A percentile compares a stretch with the other conserved stretches of the same genome.
Conservation (phyloP, 495 filamentous ascomycete genomes). For the Penicillium waksmanii region DNA sequence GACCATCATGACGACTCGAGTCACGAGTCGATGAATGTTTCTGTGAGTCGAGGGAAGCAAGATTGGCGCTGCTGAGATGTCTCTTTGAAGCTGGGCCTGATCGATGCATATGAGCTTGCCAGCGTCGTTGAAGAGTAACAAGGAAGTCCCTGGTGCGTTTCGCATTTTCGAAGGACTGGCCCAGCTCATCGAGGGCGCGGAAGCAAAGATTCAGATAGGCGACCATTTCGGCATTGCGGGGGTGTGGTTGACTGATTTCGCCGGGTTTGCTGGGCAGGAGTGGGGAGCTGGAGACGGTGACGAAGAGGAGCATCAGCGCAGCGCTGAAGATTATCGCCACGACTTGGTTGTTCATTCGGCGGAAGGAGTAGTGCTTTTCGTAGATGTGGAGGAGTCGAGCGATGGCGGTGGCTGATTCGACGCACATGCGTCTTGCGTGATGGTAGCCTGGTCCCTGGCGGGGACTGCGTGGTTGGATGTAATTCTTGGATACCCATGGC, state of each 20-base stretch:
- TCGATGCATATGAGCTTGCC: constrained; percentile 52
- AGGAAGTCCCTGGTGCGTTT: constrained; percentile 51
- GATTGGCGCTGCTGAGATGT: constrained; percentile 34
- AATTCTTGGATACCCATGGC: constrained; percentile 54
- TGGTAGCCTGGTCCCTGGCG: constrained; percentile 22
- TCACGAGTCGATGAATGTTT: constrained; percentile 5
- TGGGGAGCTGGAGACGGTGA: constrained; percentile 46
- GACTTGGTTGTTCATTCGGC: constrained; percentile 54
- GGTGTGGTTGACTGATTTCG: constrained; percentile 27
- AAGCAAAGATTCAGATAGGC: constrained; percentile 53
- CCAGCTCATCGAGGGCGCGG: constrained; percentile 49
- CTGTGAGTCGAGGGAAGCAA: constrained; percentile 9
- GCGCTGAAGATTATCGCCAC: constrained; percentile 57
- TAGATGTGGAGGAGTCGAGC: constrained; percentile 51
- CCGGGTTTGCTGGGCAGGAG: constrained; percentile 25
- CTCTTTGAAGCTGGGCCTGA: constrained; percentile 41
- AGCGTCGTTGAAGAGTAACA: constrained; percentile 49
- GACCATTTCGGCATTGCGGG: constrained; percentile 45
- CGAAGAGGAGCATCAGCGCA: constrained; percentile 51
- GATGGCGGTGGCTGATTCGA: constrained; percentile 37
- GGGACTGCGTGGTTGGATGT: constrained; percentile 46
- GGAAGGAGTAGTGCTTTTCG: constrained; percentile 53
- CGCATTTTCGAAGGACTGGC: constrained; percentile 52
- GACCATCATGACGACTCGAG: not conserved
- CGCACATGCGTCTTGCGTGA: constrained; percentile 31